These are phyloP conservation scores for Epichloe hybrida DNA, from an alignment of 2,329 filamentous ascomycete species.

Conservation along the genomic window DNA sequence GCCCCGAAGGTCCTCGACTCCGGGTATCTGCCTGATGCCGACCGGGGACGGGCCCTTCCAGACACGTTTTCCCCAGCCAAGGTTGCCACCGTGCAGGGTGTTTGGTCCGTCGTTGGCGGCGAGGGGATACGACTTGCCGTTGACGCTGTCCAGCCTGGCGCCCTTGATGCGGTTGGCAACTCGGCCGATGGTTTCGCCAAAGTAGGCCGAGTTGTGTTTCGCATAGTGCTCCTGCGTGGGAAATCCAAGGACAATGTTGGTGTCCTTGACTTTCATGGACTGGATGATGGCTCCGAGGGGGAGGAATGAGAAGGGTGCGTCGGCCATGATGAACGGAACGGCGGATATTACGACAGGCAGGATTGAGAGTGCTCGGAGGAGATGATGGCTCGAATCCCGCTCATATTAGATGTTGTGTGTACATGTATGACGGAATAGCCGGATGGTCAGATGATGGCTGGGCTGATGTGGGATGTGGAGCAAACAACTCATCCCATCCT, in stretches of 20 bases:
- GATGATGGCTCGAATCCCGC: neutral
- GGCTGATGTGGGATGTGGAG: neutral
- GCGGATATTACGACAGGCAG: neutral
- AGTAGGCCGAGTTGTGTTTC: constrained; percentile 63
- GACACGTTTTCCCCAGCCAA: constrained; percentile 70
- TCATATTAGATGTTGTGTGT: neutral
- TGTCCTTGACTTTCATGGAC: constrained; percentile 60
- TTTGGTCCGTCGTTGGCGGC: constrained; percentile 67
- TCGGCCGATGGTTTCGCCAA: constrained; percentile 86
- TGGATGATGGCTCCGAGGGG: constrained; percentile 71
- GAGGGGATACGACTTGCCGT: constrained; percentile 56
- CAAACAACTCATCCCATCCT: neutral
- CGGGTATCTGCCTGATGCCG: constrained; percentile 34
- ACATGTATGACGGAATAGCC: no score
- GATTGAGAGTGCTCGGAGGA: neutral
- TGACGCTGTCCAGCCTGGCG: constrained; percentile 59
- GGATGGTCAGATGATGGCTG: neutral
- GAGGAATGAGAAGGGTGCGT: constrained; percentile 50
- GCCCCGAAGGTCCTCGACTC: constrained; percentile 38
- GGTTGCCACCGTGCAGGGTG: constrained; percentile 55
- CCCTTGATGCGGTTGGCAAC: constrained; percentile 67
- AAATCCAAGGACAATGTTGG: constrained; percentile 85
- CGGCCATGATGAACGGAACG: constrained; percentile 20
- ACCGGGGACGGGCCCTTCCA: constrained; percentile 60
- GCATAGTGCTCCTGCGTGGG: constrained; percentile 62